Conservation (phyloP, 345 rosid species). For the Angophora floribunda region DNA sequence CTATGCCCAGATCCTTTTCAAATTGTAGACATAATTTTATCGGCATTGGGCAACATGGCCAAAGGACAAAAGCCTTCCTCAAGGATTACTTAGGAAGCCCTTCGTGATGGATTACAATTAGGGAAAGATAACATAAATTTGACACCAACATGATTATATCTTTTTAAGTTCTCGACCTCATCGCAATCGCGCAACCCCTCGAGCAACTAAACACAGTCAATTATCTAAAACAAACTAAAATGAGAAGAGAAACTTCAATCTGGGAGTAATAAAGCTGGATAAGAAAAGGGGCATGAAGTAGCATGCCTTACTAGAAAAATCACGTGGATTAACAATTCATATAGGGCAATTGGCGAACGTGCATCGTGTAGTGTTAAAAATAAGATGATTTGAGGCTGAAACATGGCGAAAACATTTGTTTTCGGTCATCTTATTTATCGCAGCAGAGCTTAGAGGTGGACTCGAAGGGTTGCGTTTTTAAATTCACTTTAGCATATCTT, state of each 20-base stretch:
- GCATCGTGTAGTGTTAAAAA: background rate
- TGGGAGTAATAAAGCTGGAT: background rate
- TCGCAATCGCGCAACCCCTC: background rate
- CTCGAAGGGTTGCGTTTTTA: background rate
- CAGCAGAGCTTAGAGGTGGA: background rate
- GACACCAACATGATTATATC: background rate
- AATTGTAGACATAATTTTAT: background rate
- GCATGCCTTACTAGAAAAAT: background rate
- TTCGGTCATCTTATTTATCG: background rate
- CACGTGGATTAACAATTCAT: background rate
- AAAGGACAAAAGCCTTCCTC: background rate
- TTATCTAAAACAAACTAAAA: background rate
- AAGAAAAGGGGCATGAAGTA: background rate
- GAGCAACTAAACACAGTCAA: background rate
- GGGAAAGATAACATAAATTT: background rate
- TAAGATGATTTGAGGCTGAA: background rate
- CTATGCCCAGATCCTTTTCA: background rate
- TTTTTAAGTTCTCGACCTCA: background rate
- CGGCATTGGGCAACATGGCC: background rate
- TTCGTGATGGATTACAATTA: background rate
- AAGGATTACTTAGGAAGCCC: background rate
- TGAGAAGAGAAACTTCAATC: background rate
- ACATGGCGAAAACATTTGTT: background rate
- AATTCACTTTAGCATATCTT: background rate
- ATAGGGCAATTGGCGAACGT: background rate